phyloP scores from a whole-genome alignment of 345 rosid genomes.

The Populus simonii region DNA sequence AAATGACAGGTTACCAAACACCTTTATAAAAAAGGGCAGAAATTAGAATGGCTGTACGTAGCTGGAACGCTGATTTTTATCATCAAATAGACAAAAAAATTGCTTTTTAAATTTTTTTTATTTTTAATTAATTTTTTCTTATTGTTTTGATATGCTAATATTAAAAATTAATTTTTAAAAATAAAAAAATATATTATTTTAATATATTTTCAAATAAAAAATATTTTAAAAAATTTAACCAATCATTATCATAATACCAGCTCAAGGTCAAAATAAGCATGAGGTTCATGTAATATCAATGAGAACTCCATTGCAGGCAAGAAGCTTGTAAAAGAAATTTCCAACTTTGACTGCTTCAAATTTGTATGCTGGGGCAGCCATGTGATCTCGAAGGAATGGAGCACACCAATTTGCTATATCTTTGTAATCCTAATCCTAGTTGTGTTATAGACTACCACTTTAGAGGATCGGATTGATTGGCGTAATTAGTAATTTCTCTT shows the following conservation, averaged over 20 bases:
- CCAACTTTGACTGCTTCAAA: background rate
- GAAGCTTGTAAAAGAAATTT: too few species aligned
- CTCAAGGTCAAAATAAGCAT: background rate
- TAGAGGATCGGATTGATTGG: background rate
- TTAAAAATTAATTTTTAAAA: too few species aligned
- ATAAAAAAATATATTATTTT: too few species aligned
- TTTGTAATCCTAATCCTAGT: too few species aligned
- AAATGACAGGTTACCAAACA: background rate
- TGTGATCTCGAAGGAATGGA: background rate
- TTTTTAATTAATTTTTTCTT: too few species aligned
- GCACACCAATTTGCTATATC: background rate
- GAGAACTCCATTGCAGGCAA: background rate
- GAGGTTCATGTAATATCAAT: background rate
- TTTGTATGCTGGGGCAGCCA: background rate
- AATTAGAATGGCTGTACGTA: background rate
- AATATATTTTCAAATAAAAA: too few species aligned
- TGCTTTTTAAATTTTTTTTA: too few species aligned
- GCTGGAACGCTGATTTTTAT: background rate
- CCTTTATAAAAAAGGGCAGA: background rate
- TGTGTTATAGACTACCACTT: background rate
- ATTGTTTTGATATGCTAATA: accelerated
- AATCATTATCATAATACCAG: too few species aligned
- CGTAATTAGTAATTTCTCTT: background rate
- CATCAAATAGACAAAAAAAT: too few species aligned
- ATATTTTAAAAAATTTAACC: too few species aligned